Evolutionary conservation across 2,329 filamentous ascomycete species (phyloP).

Genomic region (Colletotrichum sp.): DNA sequence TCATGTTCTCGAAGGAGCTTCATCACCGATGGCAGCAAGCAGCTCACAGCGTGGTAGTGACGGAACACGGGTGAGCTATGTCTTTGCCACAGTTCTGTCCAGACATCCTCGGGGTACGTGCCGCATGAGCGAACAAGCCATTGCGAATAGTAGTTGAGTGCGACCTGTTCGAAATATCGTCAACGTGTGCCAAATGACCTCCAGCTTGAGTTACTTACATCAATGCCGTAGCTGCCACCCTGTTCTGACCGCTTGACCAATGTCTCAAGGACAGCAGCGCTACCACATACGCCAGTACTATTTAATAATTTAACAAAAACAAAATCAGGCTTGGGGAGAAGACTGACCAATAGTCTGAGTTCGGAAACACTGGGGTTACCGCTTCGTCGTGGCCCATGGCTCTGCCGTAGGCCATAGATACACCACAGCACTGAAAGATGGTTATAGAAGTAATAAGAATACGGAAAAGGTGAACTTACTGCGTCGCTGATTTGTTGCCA

Average conservation of each 20-base stretch:
- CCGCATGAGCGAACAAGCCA: conserved; percentile 43
- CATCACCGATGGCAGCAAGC: conserved; percentile 37
- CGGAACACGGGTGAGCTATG: conserved; percentile 52
- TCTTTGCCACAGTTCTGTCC: conserved; percentile 46
- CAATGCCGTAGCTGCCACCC: conserved; percentile 21
- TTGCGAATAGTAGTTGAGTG: conserved; percentile 44
- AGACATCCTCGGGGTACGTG: conserved; percentile 33
- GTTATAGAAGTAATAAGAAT: not conserved
- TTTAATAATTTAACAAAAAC: too few species aligned
- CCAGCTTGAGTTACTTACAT: conserved; percentile 15
- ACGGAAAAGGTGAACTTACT: conserved; percentile 19
- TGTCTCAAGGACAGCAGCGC: conserved; percentile 42
- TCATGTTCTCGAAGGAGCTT: conserved; percentile 42
- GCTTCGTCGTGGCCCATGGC: conserved; percentile 39
- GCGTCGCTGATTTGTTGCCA: conserved; percentile 60
- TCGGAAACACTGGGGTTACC: conserved; percentile 31
- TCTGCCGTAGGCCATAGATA: conserved; percentile 48
- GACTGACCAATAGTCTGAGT: conserved; percentile 31
- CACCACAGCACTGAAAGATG: conserved; percentile 36
- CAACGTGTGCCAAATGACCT: not conserved
- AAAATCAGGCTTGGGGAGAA: not conserved
- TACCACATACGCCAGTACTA: conserved; percentile 45
- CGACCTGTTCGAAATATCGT: conserved; percentile 19
- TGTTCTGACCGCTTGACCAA: conserved; percentile 40
- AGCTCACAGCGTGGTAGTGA: conserved; percentile 52